A percentile compares a stretch with the other conserved stretches of the same genome.
These are phyloP conservation scores for Anthracocystis setariae DNA, from an alignment of 1,284 basidiomycete species.

Conservation along the genomic window DNA sequence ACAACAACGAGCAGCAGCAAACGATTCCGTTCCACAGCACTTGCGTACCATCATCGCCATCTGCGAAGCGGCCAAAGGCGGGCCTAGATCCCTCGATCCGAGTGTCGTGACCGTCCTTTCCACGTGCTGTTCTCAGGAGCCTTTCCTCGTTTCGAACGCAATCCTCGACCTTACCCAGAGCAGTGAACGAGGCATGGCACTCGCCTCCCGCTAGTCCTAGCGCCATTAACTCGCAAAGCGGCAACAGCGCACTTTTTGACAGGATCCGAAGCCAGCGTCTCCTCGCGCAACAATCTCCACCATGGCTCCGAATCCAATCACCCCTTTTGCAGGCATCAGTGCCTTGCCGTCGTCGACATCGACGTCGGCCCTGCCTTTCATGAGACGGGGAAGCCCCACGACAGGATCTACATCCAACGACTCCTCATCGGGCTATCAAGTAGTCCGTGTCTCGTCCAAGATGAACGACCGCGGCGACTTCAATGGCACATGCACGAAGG, in stretches of 20 bases:
- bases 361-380: slow-evolving; percentile 10
- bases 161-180: no score
- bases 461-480: slow-evolving; percentile 50
- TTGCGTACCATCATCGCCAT: no score
- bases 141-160: no score
- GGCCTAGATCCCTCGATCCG: no score
- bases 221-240: background rate
- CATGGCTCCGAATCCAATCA: slow-evolving; percentile 23
- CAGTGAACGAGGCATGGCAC: background rate
- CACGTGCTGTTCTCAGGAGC: no score
- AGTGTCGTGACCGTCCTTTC: no score
- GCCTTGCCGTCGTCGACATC: slow-evolving; percentile 12
- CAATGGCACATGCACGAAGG: slow-evolving; percentile 43
- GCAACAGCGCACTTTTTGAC: background rate
- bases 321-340: slow-evolving; percentile 9
- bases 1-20: no score
- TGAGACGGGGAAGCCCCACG: slow-evolving; percentile 9
- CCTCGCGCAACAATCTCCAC: background rate
- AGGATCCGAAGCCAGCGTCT: background rate
- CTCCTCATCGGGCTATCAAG: slow-evolving; percentile 15
- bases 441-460: slow-evolving; percentile 30
- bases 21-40: no score
- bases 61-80: no score
- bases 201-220: background rate
- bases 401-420: slow-evolving; percentile 9